Percentiles rank a stretch among this genome's conserved stretches.
Evolutionary conservation across 148 eudicot species (phyloP).

Genomic region (Vaccinium vitisidaea): DNA sequence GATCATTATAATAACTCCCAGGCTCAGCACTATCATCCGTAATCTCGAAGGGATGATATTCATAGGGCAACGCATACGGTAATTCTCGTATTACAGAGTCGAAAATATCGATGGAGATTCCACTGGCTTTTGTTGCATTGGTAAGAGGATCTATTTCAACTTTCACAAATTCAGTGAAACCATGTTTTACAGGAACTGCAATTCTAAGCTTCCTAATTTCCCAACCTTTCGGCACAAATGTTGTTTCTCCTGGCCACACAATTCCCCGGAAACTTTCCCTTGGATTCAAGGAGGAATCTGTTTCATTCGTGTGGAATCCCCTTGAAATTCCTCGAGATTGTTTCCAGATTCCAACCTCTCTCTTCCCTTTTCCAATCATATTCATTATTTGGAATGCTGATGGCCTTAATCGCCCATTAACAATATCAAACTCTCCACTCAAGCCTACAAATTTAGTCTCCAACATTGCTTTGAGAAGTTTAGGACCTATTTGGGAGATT

Average conservation of each 20-base stretch:
- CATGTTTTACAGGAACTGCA: background rate
- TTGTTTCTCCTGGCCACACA: slow-evolving; percentile 17
- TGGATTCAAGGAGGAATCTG: background rate
- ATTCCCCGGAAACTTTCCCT: background rate
- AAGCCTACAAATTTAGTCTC: slow-evolving; percentile 15
- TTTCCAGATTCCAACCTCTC: slow-evolving; percentile 19
- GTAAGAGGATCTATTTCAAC: background rate
- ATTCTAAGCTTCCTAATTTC: background rate
- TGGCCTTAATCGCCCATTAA: background rate
- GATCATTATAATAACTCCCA: slow-evolving; percentile 15
- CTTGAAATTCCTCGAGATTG: slow-evolving; percentile 7
- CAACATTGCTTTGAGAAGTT: slow-evolving; percentile 9
- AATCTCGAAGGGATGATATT: slow-evolving; percentile 11
- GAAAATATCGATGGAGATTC: slow-evolving; percentile 6
- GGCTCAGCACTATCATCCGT: background rate
- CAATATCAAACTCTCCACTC: slow-evolving; percentile 1
- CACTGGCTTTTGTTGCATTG: background rate
- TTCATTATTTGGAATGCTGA: slow-evolving; percentile 12
- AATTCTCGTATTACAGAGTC: slow-evolving; percentile 13
- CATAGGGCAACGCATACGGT: slow-evolving; percentile 4
- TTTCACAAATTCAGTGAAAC: background rate
- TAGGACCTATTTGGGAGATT: slow-evolving; percentile 10
- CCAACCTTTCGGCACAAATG: background rate
- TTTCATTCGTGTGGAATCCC: too few relatives aligned
- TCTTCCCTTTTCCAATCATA: slow-evolving; percentile 9